These are phyloP conservation scores for Phytophthora constricta DNA, from an alignment of 352 stramenopile species.

Conservation along the genomic window DNA sequence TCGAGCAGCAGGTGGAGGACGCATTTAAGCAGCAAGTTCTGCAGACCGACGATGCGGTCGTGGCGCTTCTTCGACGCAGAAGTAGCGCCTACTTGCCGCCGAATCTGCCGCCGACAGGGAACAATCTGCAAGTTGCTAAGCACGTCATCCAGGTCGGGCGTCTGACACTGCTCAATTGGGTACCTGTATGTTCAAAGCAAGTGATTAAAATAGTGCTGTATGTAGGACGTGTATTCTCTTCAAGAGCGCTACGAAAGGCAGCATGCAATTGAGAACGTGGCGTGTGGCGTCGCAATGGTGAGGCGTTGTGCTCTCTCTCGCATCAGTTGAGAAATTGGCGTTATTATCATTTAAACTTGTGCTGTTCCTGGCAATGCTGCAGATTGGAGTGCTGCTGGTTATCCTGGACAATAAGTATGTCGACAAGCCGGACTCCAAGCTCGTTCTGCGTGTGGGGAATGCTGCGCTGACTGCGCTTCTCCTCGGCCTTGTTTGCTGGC, in stretches of 20 bases:
- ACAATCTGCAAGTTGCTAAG: constrained; percentile 57
- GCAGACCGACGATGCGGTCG: not conserved
- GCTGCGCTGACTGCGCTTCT: constrained; percentile 52
- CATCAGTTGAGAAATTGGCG: not conserved
- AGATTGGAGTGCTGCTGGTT: constrained; percentile 65
- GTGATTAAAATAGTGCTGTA: not conserved
- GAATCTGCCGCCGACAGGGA: constrained; percentile 12
- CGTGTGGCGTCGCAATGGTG: constrained; percentile 64
- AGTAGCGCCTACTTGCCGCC: constrained; percentile 58
- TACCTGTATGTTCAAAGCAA: not conserved
- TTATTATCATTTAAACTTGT: not conserved
- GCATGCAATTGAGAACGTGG: constrained; percentile 61
- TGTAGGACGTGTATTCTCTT: constrained; percentile 66
- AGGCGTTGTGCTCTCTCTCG: no score
- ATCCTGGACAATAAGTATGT: constrained; percentile 76
- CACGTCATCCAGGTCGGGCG: constrained; percentile 67
- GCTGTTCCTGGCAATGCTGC: not conserved
- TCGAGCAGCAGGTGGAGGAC: constrained; percentile 56
- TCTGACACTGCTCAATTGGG: no score
- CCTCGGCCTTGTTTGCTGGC: constrained; percentile 57
- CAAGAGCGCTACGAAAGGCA: constrained; percentile 70
- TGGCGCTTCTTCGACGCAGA: constrained; percentile 18
- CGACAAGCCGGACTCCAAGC: constrained; percentile 37
- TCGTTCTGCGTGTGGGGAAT: constrained; percentile 51
- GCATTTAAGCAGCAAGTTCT: constrained; percentile 35